Evolutionary conservation across 441 rosid species (phyloP).

Genomic region (Adansonia grandidieri): DNA sequence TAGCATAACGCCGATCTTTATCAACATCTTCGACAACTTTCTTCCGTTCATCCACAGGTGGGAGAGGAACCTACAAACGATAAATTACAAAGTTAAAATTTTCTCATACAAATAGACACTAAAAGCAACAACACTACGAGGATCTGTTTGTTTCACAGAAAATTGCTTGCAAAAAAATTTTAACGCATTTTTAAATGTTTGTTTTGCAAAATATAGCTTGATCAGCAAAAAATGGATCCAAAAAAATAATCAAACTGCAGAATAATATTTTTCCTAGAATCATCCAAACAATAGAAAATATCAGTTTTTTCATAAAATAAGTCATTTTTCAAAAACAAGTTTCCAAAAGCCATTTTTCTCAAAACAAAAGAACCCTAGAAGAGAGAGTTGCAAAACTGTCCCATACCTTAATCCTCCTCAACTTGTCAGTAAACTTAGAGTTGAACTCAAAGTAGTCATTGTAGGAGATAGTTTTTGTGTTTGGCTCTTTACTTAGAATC

Average conservation of each 20-base stretch:
- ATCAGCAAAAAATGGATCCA: not conserved
- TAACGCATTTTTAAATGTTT: not conserved
- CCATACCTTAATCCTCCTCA: slow-evolving; percentile 95
- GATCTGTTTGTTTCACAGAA: not conserved
- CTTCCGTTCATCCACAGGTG: slow-evolving; percentile 89
- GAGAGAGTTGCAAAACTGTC: not conserved
- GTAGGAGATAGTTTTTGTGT: slow-evolving; percentile 64
- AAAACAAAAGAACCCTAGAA: not conserved
- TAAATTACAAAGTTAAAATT: not conserved
- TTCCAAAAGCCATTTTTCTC: not conserved
- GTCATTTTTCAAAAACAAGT: not conserved
- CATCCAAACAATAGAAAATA: not conserved
- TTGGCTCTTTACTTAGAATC: slow-evolving; percentile 81
- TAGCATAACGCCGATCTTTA: slow-evolving; percentile 86
- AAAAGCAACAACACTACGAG: not conserved
- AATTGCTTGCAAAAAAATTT: not conserved
- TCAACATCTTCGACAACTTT: slow-evolving; percentile 91
- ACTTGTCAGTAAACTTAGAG: slow-evolving; percentile 75
- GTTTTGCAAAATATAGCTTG: not conserved
- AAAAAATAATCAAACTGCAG: not conserved
- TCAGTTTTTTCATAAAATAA: not conserved
- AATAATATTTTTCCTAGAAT: not conserved
- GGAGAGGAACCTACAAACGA: slow-evolving; percentile 74
- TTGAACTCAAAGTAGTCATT: slow-evolving; percentile 78
- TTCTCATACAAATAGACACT: not conserved